Base-by-base conservation (phyloP, 768 basidiomycete genomes). In the Cystofilobasidium bisporidii region DNA sequence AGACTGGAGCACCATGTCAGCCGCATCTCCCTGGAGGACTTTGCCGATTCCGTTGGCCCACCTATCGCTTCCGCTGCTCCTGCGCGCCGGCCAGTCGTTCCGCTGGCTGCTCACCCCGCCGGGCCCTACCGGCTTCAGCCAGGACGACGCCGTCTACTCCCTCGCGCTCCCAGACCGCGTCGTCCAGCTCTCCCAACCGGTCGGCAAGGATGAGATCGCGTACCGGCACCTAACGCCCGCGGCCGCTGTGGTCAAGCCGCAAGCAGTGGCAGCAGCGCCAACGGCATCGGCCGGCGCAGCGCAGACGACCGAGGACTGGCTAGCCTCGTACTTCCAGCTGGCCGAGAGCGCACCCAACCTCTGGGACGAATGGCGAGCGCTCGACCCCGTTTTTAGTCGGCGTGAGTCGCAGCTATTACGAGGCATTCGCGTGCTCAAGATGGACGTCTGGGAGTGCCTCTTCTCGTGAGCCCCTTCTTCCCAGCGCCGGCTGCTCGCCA, bases 361-460 rank as follows among this genome's bases (percentile, higher is more conserved):
- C 3, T 97, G 97, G 74, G 77, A 80, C 24, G 78, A 85, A 69
- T 99, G 94, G 94, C 79, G 83, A 38, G 71, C 73, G 22, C 79
- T 81, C 56, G 96, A 99, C 73, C 79, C 82, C 36, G 84, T 92
- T 63, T 96, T 98, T 75, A 79, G 83, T 28, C 80, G 77, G 43
- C 26, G 62, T 10, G 76, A 87, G 41, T 74, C 82, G 26, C 81
- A 86, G 24, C 88, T 92, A 70, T 76, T 82, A 65, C 62, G 62
- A 6, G 96, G 96, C 11, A 88, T 94, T 55, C 79, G 93, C 63
- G 86, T 97, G 67, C 77, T 98, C 47, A 81, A 89, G 73, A 93
- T 98, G 77, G 91, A 94, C 74, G 90, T 91, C 71, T 98, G 91
- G 87, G 94, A 98, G 78, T 93, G 89, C 73, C 82, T 98, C 33